Evolutionary conservation across 75 land plant genomes (phyloP).

Genomic region (Chamaecyparis obtusa): DNA sequence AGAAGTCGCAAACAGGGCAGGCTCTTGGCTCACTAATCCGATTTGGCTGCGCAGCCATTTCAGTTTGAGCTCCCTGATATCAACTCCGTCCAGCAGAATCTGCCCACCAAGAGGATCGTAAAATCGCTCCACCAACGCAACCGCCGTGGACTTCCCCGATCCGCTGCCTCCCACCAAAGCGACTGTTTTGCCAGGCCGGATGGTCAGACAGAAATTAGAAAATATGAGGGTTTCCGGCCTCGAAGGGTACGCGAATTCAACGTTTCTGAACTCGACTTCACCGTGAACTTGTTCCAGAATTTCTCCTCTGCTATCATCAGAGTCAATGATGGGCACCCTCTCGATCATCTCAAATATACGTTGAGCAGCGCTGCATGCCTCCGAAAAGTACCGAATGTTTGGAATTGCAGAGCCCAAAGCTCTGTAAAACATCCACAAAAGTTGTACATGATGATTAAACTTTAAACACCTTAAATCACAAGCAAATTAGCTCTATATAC

Average conservation of each 20-base stretch:
- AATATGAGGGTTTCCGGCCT: slow-evolving; percentile 35
- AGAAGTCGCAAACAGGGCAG: slow-evolving; percentile 38
- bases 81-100: slow-evolving; percentile 29
- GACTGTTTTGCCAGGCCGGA: slow-evolving; percentile 45
- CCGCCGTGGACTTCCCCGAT: slow-evolving; percentile 60
- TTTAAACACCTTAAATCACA: neutral
- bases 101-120: slow-evolving; percentile 49
- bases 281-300: slow-evolving; percentile 40
- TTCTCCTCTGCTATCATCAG: slow-evolving; percentile 44
- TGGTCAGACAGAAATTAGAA: slow-evolving; percentile 22
- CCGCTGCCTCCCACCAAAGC: slow-evolving; percentile 63
- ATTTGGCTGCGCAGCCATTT: slow-evolving; percentile 38
- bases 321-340: slow-evolving; percentile 70
- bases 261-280: slow-evolving; percentile 41
- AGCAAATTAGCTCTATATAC: neutral
- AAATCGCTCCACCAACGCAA: slow-evolving; percentile 50
- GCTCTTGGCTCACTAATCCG: slow-evolving; percentile 53
- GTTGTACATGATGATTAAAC: neutral
- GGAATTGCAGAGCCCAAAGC: slow-evolving; percentile 60
- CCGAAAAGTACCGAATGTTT: slow-evolving; percentile 64
- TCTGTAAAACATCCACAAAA: slow-evolving; percentile 22
- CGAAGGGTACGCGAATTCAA: slow-evolving; percentile 47
- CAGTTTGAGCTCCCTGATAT: slow-evolving; percentile 32
- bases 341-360: slow-evolving; percentile 58
- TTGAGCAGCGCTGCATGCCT: slow-evolving; percentile 58